Evolutionary conservation across 2,329 filamentous ascomycete species (phyloP), one percentile per base, ranked within the genome.

Genomic region (Alternaria sp.): DNA sequence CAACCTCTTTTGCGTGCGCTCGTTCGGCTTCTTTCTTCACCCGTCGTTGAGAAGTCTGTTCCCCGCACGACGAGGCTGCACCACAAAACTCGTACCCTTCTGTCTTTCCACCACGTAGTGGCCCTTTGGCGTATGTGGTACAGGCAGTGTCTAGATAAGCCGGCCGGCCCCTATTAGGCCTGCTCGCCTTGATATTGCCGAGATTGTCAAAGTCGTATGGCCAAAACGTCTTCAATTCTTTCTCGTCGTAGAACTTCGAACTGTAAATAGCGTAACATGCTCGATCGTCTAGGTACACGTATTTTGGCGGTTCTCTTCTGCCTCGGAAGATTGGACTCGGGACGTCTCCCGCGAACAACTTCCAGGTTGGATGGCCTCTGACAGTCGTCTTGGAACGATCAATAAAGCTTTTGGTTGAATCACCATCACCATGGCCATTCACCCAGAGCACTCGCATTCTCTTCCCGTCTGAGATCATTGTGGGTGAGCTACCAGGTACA

Each of bases 281-380:
- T 16, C 64, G 62, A 50, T 82, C 80, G 59, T 82, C 80, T 2
- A 82, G 75, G 38, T 78, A 75, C n/a, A 79, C 75, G 46, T 77
- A 77, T 18, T 68, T 72, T 2, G 80, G 80, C 8, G 78, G 78
- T 55, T 75, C 68, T 14, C 70, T 68, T 8, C 56, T 63, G 11
- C 68, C 68, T 9, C 66, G 69, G 27, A 61, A 62, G 34, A 80
- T 69, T 3, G 65, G 59, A 11, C 71, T 67, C 4, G 59, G 34
- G 2, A 76, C 64, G 27, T 77, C 68, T 5, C 67, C 73, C 54
- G 72, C 74, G 63, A 78, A 81, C 8, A 82, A 48, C 34, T 79
- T 80, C 78, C 79, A 81, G 7, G 78, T 77, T 3, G 72, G 73
- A 53, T 77, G 74, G n/a, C 72, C 74, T n/a, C 46, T 53, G 12